These are phyloP conservation scores for Trichoderma asperellum DNA, from an alignment of 2,329 filamentous ascomycete species.

Conservation along the genomic window DNA sequence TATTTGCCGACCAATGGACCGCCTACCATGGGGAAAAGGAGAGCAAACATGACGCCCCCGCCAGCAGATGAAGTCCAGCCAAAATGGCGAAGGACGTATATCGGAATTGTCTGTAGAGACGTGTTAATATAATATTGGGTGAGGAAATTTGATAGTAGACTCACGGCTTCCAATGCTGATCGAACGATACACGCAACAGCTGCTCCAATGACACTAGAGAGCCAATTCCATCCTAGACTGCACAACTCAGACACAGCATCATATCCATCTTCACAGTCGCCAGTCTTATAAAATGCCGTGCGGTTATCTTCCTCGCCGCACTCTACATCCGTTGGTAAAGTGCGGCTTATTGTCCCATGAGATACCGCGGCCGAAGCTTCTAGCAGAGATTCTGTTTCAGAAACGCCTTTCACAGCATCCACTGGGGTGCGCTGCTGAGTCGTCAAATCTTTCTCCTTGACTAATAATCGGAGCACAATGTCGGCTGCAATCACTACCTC, in stretches of 20 bases:
- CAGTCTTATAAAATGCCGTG: background rate
- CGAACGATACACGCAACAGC: conserved; percentile 20
- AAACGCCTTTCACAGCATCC: background rate
- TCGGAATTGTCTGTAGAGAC: conserved; percentile 4
- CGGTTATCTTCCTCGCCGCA: background rate
- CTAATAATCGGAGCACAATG: conserved; percentile 18
- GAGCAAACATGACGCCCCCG: conserved; percentile 23
- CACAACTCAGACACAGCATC: conserved; percentile 13
- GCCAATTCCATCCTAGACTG: conserved; percentile 24
- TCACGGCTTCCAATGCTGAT: conserved; percentile 26
- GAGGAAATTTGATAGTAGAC: background rate
- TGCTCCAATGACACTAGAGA: conserved; percentile 22
- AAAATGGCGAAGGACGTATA: conserved; percentile 27
- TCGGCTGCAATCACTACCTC: conserved; percentile 5
- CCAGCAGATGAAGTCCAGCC: conserved; percentile 20
- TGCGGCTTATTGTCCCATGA: background rate
- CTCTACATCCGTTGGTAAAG: conserved; percentile 10
- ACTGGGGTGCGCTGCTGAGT: background rate
- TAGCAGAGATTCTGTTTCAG: conserved; percentile 5
- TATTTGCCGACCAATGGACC: conserved; percentile 17
- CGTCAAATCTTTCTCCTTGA: conserved; percentile 9
- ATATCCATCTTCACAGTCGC: background rate
- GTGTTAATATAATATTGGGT: background rate
- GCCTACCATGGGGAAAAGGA: conserved; percentile 23
- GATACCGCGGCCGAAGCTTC: background rate